Conservation (phyloP, 257 asterid species). For the Jacaranda copaia region DNA sequence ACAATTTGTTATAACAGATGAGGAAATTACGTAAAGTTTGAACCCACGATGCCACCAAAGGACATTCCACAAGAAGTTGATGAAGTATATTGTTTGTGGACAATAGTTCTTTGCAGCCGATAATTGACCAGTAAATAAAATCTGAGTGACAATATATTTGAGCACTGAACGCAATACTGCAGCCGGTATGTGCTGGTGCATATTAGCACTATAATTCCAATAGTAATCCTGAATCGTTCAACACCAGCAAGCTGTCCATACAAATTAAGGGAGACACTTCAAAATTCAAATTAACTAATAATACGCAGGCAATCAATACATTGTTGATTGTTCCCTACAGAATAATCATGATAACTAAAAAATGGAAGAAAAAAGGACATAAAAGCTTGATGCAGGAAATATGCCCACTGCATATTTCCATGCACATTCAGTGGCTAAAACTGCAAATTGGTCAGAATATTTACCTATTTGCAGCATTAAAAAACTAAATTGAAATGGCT, state of each 20-base stretch:
- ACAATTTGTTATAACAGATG: too few species aligned
- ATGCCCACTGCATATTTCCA: not conserved
- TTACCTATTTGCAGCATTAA: slow-evolving; percentile 20
- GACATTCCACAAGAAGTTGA: too few species aligned
- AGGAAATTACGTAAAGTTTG: too few species aligned
- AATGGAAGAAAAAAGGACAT: not conserved
- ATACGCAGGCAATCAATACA: not conserved
- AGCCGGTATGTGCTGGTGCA: not conserved
- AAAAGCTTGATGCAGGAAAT: not conserved
- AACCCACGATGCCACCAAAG: too few species aligned
- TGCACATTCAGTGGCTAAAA: slow-evolving; percentile 1
- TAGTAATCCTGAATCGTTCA: not conserved
- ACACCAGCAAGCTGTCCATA: not conserved
- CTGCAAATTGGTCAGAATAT: slow-evolving; percentile 1
- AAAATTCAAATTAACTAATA: not conserved
- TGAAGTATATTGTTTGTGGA: too few species aligned
- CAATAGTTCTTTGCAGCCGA: too few species aligned
- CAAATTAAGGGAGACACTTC: not conserved
- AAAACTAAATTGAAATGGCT: not conserved
- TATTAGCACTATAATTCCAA: not conserved
- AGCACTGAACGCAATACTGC: not conserved
- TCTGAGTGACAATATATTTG: too few species aligned
- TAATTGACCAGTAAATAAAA: too few species aligned
- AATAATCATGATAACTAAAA: not conserved
- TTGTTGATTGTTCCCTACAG: not conserved